These are phyloP conservation scores for Trapa incisa DNA, from an alignment of 345 rosid species.

Conservation along the genomic window DNA sequence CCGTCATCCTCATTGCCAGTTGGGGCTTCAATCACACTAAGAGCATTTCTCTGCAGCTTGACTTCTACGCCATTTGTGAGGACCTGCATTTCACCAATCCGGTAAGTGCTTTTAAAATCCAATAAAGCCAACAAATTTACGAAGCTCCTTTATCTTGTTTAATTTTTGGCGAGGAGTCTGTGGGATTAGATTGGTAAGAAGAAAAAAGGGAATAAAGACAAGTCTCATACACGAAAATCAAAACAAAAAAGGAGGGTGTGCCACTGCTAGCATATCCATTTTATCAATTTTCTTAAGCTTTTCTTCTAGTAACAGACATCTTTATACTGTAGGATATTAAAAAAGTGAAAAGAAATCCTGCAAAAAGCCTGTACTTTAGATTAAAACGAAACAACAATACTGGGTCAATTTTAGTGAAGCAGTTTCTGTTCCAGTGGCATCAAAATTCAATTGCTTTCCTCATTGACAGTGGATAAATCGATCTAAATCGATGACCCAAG, in stretches of 20 bases:
- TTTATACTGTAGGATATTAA: background rate
- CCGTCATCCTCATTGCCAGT: conserved; percentile 87
- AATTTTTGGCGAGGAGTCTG: too few relatives aligned
- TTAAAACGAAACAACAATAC: background rate
- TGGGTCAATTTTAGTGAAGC: background rate
- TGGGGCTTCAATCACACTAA: conserved; percentile 94
- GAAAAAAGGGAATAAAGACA: too few relatives aligned
- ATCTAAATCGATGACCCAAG: background rate
- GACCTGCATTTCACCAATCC: conserved; percentile 33
- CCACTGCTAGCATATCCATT: too few relatives aligned
- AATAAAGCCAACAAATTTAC: background rate
- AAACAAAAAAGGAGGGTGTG: too few relatives aligned
- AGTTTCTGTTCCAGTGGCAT: background rate
- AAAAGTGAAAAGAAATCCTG: background rate
- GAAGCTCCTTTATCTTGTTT: background rate
- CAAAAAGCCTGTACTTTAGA: background rate
- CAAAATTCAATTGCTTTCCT: background rate
- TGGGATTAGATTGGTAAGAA: too few relatives aligned
- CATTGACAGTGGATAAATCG: background rate
- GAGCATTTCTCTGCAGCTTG: conserved; percentile 96
- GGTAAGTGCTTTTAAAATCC: background rate
- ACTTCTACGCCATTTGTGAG: conserved; percentile 97
- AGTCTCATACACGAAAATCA: too few relatives aligned
- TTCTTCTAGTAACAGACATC: background rate
- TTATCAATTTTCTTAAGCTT: background rate